Base-by-base conservation (phyloP, 352 stramenopile genomes). In the Phytophthora tentaculata region DNA sequence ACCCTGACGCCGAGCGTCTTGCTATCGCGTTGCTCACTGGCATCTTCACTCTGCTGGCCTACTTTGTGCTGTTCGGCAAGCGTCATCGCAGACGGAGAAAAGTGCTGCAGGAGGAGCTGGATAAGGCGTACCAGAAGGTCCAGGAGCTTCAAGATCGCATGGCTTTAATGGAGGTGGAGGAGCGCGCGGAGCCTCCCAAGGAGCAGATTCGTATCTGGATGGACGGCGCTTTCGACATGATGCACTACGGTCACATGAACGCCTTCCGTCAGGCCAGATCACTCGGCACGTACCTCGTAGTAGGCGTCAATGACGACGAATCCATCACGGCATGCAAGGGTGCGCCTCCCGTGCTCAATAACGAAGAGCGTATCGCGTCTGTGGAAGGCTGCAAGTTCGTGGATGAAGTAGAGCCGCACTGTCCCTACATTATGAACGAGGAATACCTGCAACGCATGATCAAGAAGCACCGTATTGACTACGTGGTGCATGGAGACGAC, bases 171-270 rank as follows among this genome's bases (percentile, higher is more conserved):
- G 88, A 96, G 41, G 63, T 88, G n/a, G 88, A 97, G 49, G 82
- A 92, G 41, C 70, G 67, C 9, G 60, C 71, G 12, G 75, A 83
- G 61, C 59, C 66, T 9, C 76, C 88, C 20, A 92, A 91, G 70
- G 82, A 97, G 56, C 83, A 98, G 76, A 94, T 98, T 73, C 91
- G 95, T 56, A 99, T 99, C 66, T 99, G 98, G 87, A 99, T 99
- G 92, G 98, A 99, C 67, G 98, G 98, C 53, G 97, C 96, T 26
- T 99, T 99, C 77, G 98, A 99, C 77, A 97, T 99, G 84, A 99
- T 99, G 94, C 98, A 99, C 79, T 99, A 99, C 77, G 98, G 98
- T 23, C 98, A 99, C 82, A 99, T 99, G 97, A 99, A 99, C 80
- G 98, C 97, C 10, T 99, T 99, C 84, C 96, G 97, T 28, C 93